Percentiles rank a stretch among this genome's conserved stretches.
These are phyloP conservation scores for Neurospora sp. DNA, from an alignment of 495 filamentous ascomycete species.

Conservation along the genomic window DNA sequence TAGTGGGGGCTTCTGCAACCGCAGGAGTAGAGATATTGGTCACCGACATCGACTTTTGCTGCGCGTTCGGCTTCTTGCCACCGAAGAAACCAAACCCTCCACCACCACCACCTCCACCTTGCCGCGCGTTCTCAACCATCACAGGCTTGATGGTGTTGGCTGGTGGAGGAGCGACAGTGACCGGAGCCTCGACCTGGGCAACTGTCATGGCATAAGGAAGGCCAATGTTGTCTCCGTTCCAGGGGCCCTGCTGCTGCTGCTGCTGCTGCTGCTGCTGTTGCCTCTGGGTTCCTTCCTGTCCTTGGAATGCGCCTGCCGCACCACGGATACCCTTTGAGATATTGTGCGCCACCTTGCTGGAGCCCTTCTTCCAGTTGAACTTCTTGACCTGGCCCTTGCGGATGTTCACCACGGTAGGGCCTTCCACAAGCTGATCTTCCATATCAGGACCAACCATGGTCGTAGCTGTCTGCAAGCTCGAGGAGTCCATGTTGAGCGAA, in stretches of 20 bases:
- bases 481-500: constrained; percentile 45
- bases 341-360: constrained; percentile 84
- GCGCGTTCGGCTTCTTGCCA: constrained; percentile 27
- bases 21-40: constrained; percentile 39
- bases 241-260: constrained; percentile 38
- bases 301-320: constrained; percentile 51
- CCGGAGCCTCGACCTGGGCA: constrained; percentile 36
- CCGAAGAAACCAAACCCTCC: constrained; percentile 63
- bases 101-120: constrained; percentile 20
- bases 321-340: constrained; percentile 88
- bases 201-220: constrained; percentile 53
- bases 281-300: constrained; percentile 19
- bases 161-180: constrained; percentile 13
- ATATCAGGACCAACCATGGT: constrained; percentile 54
- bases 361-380: constrained; percentile 97
- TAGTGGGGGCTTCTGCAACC: constrained; percentile 45
- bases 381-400: constrained; percentile 86
- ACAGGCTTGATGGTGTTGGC: constrained; percentile 14
- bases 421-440: constrained; percentile 58
- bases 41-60: constrained; percentile 43
- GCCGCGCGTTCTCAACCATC: constrained; percentile 44
- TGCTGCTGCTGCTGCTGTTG: constrained; percentile 20
- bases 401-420: constrained; percentile 85
- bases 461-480: constrained; percentile 18
- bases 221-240: constrained; percentile 45